Conservation (phyloP, 2,329 filamentous ascomycete species). For the Pseudogymnoascus sp. region DNA sequence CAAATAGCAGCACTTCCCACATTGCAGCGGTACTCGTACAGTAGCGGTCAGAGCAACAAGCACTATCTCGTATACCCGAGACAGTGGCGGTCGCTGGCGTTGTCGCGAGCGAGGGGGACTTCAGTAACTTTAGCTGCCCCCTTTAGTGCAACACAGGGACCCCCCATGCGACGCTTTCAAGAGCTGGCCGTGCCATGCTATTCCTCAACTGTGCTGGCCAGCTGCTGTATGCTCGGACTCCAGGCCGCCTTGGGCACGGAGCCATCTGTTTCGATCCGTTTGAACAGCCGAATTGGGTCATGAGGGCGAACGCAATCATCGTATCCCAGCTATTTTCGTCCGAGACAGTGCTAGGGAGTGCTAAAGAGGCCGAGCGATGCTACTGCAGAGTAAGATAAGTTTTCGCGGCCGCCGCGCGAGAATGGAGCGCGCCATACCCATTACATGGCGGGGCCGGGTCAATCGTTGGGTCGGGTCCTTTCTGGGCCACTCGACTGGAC, state of each 20-base stretch:
- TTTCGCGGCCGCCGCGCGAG: neutral
- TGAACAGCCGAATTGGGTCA: neutral
- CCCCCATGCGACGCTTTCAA: neutral
- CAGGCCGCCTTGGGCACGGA: neutral
- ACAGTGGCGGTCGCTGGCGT: neutral
- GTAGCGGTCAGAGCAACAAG: neutral
- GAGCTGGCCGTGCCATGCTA: neutral
- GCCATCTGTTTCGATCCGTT: slow-evolving; percentile 1
- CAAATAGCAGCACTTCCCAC: neutral
- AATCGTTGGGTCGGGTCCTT: neutral
- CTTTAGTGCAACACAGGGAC: neutral
- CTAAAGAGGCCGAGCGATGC: neutral
- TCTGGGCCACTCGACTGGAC: neutral
- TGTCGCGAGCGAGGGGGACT: neutral
- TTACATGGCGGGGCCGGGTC: neutral
- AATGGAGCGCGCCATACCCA: neutral
- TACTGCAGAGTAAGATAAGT: neutral
- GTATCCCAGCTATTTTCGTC: slow-evolving; percentile 1
- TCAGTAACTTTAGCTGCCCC: neutral
- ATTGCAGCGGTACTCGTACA: slow-evolving; percentile 1
- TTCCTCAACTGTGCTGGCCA: neutral
- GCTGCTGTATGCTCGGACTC: neutral
- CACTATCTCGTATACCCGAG: neutral
- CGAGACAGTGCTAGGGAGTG: neutral
- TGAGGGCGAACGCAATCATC: neutral